These are phyloP conservation scores for Zygotorulaspora chibaensis DNA, from an alignment of 805 yeast species.

Conservation along the genomic window DNA sequence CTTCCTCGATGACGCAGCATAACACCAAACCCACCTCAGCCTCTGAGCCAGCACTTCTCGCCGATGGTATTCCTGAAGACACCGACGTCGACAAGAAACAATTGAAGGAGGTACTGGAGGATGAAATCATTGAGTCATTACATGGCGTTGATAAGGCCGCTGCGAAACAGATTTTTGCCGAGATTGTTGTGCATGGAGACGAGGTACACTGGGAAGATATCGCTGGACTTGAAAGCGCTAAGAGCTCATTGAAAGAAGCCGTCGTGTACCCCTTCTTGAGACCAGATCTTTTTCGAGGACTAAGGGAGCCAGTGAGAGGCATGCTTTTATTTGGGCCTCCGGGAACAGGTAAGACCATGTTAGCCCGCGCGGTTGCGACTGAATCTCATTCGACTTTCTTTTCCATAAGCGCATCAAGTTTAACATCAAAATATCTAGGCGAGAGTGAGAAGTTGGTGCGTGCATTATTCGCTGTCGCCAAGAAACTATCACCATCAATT, in stretches of 20 bases:
- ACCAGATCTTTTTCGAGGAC: slow-evolving; percentile 86
- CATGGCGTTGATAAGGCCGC: slow-evolving; percentile 74
- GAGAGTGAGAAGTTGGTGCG: slow-evolving; percentile 91
- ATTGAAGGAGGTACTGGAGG: slow-evolving; percentile 20
- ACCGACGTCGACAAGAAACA: slow-evolving; percentile 7
- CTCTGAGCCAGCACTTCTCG: not conserved
- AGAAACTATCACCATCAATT: slow-evolving; percentile 83
- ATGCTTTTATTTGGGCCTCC: slow-evolving; percentile 97
- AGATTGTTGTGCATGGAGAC: slow-evolving; percentile 85
- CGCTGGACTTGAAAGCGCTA: slow-evolving; percentile 88
- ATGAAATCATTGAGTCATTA: slow-evolving; percentile 33
- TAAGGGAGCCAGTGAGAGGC: slow-evolving; percentile 94
- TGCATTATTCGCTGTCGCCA: slow-evolving; percentile 81
- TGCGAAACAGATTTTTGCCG: slow-evolving; percentile 80
- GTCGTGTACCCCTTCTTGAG: slow-evolving; percentile 93
- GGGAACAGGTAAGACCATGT: slow-evolving; percentile 98
- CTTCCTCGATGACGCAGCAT: slow-evolving; percentile 2
- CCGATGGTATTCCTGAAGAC: not conserved
- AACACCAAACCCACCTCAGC: not conserved
- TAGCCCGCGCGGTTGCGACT: slow-evolving; percentile 94
- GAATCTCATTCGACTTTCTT: slow-evolving; percentile 92
- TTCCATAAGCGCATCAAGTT: slow-evolving; percentile 82
- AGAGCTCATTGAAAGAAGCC: slow-evolving; percentile 83
- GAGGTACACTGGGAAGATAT: slow-evolving; percentile 93
- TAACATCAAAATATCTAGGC: slow-evolving; percentile 84